These are phyloP conservation scores for Fusarium citri DNA, from an alignment of 2,329 filamentous ascomycete species.

Conservation along the genomic window DNA sequence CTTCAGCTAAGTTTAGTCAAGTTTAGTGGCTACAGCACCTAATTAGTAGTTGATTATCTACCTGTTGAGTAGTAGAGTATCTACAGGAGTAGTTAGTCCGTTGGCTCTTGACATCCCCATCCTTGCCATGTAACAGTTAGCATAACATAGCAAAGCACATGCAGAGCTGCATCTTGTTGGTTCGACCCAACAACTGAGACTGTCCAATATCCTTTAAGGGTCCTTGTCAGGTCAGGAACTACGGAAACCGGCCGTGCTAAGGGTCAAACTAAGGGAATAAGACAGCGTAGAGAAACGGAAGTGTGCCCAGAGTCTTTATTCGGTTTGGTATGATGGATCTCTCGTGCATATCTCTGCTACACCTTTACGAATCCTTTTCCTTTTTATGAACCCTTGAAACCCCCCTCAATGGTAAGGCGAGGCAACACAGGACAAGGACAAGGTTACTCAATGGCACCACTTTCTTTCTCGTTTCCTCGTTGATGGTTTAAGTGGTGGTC, in stretches of 20 bases:
- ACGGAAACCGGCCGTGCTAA: not conserved
- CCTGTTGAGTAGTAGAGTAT: not conserved
- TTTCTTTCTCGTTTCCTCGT: not conserved
- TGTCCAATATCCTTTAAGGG: not conserved
- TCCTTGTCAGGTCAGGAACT: not conserved
- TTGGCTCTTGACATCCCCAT: not conserved
- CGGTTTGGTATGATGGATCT: conserved; percentile 12
- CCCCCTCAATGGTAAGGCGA: not conserved
- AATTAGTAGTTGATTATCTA: not conserved
- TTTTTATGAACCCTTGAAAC: not conserved
- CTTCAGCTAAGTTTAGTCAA: not conserved
- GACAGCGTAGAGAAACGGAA: not conserved
- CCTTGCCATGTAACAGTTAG: not conserved
- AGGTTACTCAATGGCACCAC: conserved; percentile 2
- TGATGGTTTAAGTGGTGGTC: not conserved
- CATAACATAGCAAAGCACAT: conserved; percentile 6
- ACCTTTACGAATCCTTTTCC: not conserved
- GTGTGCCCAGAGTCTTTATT: conserved; percentile 7
- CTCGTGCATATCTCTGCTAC: conserved; percentile 4
- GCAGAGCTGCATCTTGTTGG: conserved; percentile 18
- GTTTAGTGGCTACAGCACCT: not conserved
- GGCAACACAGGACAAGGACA: not conserved
- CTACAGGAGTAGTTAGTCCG: not conserved
- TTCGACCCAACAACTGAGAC: not conserved
- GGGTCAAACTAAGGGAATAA: not conserved